Evolutionary conservation across 2,329 filamentous ascomycete species (phyloP), one percentile per base, ranked within the genome.

Genomic region (Aspergillus eucalypticola): DNA sequence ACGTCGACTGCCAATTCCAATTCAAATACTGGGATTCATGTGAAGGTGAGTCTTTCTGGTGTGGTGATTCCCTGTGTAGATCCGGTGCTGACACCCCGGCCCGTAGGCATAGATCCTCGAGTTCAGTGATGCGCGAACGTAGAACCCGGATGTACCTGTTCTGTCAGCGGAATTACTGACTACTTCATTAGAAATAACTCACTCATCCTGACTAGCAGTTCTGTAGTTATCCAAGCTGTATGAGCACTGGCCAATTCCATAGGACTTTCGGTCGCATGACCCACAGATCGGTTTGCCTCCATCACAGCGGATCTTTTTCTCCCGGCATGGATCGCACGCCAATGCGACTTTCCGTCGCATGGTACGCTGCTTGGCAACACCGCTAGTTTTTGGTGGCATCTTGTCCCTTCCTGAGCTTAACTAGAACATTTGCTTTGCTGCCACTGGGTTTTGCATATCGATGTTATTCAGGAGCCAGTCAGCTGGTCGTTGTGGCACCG

Each of bases 211-310:
- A 50, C 73, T 77, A 5, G 72, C 74, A 3, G 72, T 73, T 8
- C 73, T 71, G 7, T 73, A 71, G 63, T 76, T 78, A 3, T 74
- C 72, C 2, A 71, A 60, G 21, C 68, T 77, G 65, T 79, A 80
- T 8, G 77, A 65, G 54, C 78, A 80, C n/a, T 68, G 70, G 32
- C 74, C 69, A 6, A 75, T 62, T 3, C 64, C 60, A 25, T 75
- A 67, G 2, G 69, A 70, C 11, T 77, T 73, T 11, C 73, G 71
- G 44, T 66, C 67, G 55, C 79, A 81, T 2, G 75, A 74, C n/a
- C 74, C 76, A 66, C 79, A 81, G 11, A 81, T 75, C 23, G 79
- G 79, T 63, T 79, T 79, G n/a, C 57, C 68, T 19, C 78, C 78
- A 62, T 81, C 78, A 56, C 78, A 80, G 1, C 76, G 73, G 5